A percentile compares a stretch with the other conserved stretches of the same genome.
These are phyloP conservation scores for Penicillium robsamsonii DNA, from an alignment of 495 filamentous ascomycete species.

Conservation along the genomic window DNA sequence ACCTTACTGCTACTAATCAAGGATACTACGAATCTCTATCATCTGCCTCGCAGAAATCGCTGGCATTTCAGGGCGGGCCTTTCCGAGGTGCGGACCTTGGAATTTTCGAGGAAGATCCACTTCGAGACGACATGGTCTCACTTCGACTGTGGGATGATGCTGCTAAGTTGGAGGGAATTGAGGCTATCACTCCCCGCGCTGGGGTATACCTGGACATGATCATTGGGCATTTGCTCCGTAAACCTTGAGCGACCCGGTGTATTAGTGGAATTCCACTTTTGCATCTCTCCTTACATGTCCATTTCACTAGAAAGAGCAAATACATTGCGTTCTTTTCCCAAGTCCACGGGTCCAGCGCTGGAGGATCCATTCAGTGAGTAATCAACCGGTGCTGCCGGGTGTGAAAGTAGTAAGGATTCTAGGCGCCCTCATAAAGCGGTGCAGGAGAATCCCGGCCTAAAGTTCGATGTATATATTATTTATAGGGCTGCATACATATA, in stretches of 20 bases:
- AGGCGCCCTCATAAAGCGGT: background rate
- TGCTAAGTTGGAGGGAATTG: conserved; percentile 37
- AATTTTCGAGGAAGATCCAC: conserved; percentile 29
- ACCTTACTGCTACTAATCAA: conserved; percentile 39
- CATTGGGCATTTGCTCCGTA: conserved; percentile 17
- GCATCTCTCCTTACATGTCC: background rate
- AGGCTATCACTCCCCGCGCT: conserved; percentile 29
- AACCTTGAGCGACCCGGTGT: background rate
- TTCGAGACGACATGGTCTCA: conserved; percentile 40
- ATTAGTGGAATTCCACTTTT: background rate
- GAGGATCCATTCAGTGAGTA: background rate
- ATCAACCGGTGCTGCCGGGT: background rate
- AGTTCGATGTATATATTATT: background rate
- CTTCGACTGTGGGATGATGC: conserved; percentile 45
- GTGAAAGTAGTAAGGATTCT: background rate
- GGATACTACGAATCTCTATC: conserved; percentile 39
- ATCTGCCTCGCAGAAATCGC: conserved; percentile 38
- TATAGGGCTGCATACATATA: background rate
- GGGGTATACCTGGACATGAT: conserved; percentile 34
- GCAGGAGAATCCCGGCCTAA: background rate
- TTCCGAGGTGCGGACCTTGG: conserved; percentile 35
- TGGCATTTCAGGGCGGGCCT: conserved; percentile 46
- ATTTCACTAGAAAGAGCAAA: background rate
- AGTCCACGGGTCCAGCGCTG: background rate
- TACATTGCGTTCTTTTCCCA: background rate